Evolutionary conservation across 352 stramenopile genomes (phyloP), one percentile per base, ranked within the genome.

Genomic region (Aphanomyces euteiches): DNA sequence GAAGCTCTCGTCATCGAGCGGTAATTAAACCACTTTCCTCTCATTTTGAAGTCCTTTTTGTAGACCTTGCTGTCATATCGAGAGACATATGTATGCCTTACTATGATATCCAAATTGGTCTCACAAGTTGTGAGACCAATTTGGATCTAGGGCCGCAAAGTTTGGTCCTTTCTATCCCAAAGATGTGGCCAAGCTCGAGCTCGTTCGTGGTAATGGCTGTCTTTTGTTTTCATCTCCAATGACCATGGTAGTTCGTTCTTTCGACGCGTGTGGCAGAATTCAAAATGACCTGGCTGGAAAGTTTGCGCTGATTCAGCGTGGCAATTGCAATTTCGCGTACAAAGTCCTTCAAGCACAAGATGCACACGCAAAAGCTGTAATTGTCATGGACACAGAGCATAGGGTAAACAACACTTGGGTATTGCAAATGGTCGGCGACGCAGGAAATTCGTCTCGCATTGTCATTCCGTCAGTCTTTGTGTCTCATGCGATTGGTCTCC

Each of bases 211-310:
- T 67, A 67, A n/a, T 41, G n/a, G 4, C 7, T 8, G 2, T 41
- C 8, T 53, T 21, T 66, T 21, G 40, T 19, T 15, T 19, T 12
- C 41, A 41, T 37, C 13, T 63, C 13, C 57, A 37, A 28, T 66
- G 21, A 37, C 12, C 28, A 41, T 61, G 17, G 6, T 56, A 67
- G 59, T 50, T n/a, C 40, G 41, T 17, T 39, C 59, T 15, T 50
- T 67, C n/a, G 41, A 67, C 43, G 43, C 39, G 1, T 67, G 59
- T n/a, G n/a, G n/a, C n/a, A n/a, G n/a, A n/a, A n/a, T n/a, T n/a
- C n/a, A n/a, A n/a, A n/a, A n/a, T n/a, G n/a, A n/a, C n/a, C n/a
- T 67, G 21, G 21, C 59, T 13, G 59, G 59, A 17, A 67, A 67
- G 56, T 15, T 67, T 36, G 59, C 59, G 3, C 41, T 67, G 17